Evolutionary conservation across 176 grass and related monocot species (phyloP), one percentile per base, ranked within the genome.

Genomic region (Aechmea fasciata): DNA sequence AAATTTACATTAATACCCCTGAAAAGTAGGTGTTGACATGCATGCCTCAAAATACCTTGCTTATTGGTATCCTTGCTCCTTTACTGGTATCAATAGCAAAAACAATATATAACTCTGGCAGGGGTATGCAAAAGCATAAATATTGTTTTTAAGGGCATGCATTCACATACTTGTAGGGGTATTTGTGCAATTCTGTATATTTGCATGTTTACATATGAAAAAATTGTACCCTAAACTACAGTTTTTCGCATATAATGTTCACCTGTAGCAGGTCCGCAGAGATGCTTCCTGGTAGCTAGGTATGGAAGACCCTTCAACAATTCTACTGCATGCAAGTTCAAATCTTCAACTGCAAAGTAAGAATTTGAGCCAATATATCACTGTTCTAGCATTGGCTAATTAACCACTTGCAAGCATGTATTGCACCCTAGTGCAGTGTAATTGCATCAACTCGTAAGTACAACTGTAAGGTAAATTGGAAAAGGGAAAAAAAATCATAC

Each of bases 181-280:
- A 41, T 41, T 41, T 6, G 33, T 41, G 33, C 33, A 41, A 41
- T 41, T 41, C 4, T 0, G 33, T 41, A 41, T 41, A 41, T 41
- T 41, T 41, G 33, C 4, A 41, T 7, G 33, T 41, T 41, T 41
- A 41, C 33, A 41, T 11, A 68, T 29, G 10, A 84, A 23, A 78
- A 79, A 81, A 50, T 10, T 49, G 69, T n/a, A 52, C 72, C 59
- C 17, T 62, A 70, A 62, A 66, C 29, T 49, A 51, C 52, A 55
- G 18, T 13, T 54, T 57, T 52, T 28, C n/a, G 8, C 9, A 22
- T 17, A 64, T 48, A 75, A 18, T 59, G 54, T 51, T 78, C 67
- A 96, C 93, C 89, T 85, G 86, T 97, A 48, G 93, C 82, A 23
- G 89, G 82, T 24, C 89, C 86, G 17, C 89, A 92, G 23, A 92